These are phyloP conservation scores for Tinospora cordifolia DNA, from an alignment of 164 flowering plant species.

Conservation along the genomic window DNA sequence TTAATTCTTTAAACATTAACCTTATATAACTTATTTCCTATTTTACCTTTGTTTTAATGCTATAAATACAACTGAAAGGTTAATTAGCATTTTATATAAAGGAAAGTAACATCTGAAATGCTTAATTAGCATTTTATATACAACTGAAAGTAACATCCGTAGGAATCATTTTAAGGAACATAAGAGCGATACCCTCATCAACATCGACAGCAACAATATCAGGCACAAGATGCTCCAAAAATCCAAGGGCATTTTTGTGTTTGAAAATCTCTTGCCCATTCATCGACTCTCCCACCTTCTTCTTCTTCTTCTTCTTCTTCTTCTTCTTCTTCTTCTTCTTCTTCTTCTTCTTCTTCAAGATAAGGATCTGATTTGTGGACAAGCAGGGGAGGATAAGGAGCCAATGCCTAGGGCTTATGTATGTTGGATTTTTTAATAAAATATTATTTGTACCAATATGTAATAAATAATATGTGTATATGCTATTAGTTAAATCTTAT, in stretches of 20 bases:
- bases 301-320: too few relatives aligned
- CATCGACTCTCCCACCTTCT: constrained; percentile 2
- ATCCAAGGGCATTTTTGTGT: constrained; percentile 32
- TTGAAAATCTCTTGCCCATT: constrained; percentile 21
- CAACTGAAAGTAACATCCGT: background rate
- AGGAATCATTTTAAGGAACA: constrained; percentile 1
- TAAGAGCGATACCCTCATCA: constrained; percentile 56
- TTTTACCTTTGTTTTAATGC: too few relatives aligned
- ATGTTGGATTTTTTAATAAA: too few relatives aligned
- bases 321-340: constrained; percentile 4
- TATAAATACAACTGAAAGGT: too few relatives aligned
- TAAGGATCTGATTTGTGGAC: constrained; percentile 28
- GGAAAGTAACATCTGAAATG: too few relatives aligned
- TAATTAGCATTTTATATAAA: too few relatives aligned
- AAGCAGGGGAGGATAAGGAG: constrained; percentile 22
- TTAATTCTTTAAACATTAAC: too few relatives aligned
- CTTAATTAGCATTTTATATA: too few relatives aligned
- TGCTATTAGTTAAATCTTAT: too few relatives aligned
- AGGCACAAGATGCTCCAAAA: constrained; percentile 19
- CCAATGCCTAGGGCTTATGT: constrained; percentile 24
- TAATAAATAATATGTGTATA: too few relatives aligned
- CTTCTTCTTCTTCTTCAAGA: constrained; percentile 16
- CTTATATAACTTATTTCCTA: too few relatives aligned
- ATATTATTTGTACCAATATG: too few relatives aligned
- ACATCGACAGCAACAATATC: constrained; percentile 83